Percentiles rank a stretch among this genome's conserved stretches.
phyloP scores from a whole-genome alignment of 2,329 filamentous ascomycete species.

The Calycina herbarum region DNA sequence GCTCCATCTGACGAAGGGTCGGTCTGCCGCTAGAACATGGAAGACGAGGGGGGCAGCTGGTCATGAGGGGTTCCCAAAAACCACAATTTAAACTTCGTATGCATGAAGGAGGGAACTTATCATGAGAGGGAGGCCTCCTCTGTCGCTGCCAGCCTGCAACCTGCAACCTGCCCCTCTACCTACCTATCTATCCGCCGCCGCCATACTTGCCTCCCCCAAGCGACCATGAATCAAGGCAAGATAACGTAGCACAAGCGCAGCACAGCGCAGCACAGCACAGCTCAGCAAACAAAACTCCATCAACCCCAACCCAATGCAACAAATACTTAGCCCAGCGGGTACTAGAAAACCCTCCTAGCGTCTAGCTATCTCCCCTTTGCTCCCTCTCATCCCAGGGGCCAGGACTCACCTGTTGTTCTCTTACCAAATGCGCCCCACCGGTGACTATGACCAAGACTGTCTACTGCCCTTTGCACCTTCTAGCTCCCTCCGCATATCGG shows the following conservation, averaged over 20 bases:
- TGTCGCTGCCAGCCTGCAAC: not conserved
- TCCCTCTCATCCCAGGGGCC: not conserved
- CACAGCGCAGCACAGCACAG: not conserved
- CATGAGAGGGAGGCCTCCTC: not conserved
- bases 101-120: not conserved
- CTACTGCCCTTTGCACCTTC: not conserved
- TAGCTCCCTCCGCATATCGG: not conserved
- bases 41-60: not conserved
- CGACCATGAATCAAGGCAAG: not conserved
- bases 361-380: no score
- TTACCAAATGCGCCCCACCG: not conserved
- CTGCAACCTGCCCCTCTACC: not conserved
- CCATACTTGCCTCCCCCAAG: not conserved
- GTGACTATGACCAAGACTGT: not conserved
- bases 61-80: not conserved
- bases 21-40: not conserved
- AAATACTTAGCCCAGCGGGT: not conserved
- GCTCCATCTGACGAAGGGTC: not conserved
- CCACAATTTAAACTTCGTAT: conserved; percentile 6
- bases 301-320: not conserved
- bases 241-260: not conserved
- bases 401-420: not conserved
- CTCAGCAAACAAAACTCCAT: not conserved
- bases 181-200: not conserved
- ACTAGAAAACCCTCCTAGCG: not conserved